Evolutionary conservation across 768 basidiomycete species (phyloP), one percentile per base, ranked within the genome.

Genomic region (Pulveroboletus frians): DNA sequence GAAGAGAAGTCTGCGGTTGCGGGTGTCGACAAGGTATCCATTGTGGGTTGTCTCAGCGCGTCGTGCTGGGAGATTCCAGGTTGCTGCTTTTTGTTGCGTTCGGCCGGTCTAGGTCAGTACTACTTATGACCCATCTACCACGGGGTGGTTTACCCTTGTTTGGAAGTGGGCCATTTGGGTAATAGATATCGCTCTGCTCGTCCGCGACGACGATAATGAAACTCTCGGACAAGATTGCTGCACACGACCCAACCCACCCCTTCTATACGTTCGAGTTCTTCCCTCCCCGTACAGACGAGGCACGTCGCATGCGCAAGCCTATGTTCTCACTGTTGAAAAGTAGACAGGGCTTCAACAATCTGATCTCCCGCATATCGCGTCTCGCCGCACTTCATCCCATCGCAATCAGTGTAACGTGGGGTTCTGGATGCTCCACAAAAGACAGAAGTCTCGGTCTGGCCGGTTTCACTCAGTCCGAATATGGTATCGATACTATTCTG

Each of bases 221-320:
- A 70, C 64, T 95, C 43, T 74, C 77, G 2, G 80, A 88, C 52
- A 85, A 85, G 62, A 81, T 96, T 51, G 62, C 69, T 3, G 53
- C 67, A 4, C 72, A 75, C 39, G 51, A 66, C 21, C 59, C 73
- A 9, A 49, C 66, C 2, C 71, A 61, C n/a, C 89, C 92, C 0
- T 95, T 90, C 70, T 96, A 83, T 64, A 92, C 89, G 0, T 91
- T 95, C 67, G 95, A 98, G 67, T 96, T 96, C 77, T 98, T 98
- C 63, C 95, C 95, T 13, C 95, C 95, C 11, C 80, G 91, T 50
- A 98, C 95, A 41, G 87, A 91, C 67, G 85, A 90, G 77, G 89
- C 87, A 17, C 35, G 54, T 48, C 44, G 34, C 45, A 21, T 43
- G 11, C 36, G n/a, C 29, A 21, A 18, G 4, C 34, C 13, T 39